Evolutionary conservation across 176 grass and related monocot genomes (phyloP), one percentile per base, ranked within the genome.

Genomic region (Alloteropsis semialata): DNA sequence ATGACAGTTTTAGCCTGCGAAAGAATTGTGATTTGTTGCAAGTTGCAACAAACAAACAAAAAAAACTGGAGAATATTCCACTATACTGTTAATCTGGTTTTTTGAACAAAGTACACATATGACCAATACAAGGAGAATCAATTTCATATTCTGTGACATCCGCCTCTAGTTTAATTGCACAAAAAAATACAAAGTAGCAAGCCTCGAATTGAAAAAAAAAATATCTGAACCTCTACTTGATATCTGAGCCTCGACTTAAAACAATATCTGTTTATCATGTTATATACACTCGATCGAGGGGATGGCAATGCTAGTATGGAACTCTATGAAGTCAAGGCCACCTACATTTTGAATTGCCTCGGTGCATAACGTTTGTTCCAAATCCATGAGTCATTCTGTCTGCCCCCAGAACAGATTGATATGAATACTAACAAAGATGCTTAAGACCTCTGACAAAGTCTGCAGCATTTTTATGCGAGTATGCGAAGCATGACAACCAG

Each of bases 1-100:
- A 70, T 33, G 78, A 58, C 33, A 81, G 16, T 62, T 41, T 53
- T n/a, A 70, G n/a, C 70, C 33, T 81, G 48, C 42, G 74, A 81
- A 54, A 76, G 48, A 74, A 32, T 66, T 66, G 61, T 79, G 25
- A 17, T 45, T 25, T 33, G 69, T 75, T 75, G 67, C 81, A 57
- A 74, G 38, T 48, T 84, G 75, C 48, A 65, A 32, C 38, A 2
- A 12, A 88, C 56, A 28, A 14, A 80, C 74, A 44, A 34, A 14
- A 80, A 79, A 44, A 34, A 57, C 18, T 14, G 69, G 13, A 17
- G 8, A 27, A 48, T 28, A 30, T 79, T 36, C 61, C 8, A 8
- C 32, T 58, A 8, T 24, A 56, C 17, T 76, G 76, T 58, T 61
- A 18, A 38, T 50, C 22, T 4, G 5, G 77, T 74, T 64, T 33